A percentile compares a stretch with the other conserved stretches of the same genome.
These are phyloP conservation scores for Cordyceps javanica DNA, from an alignment of 2,329 filamentous ascomycete species.

Conservation along the genomic window DNA sequence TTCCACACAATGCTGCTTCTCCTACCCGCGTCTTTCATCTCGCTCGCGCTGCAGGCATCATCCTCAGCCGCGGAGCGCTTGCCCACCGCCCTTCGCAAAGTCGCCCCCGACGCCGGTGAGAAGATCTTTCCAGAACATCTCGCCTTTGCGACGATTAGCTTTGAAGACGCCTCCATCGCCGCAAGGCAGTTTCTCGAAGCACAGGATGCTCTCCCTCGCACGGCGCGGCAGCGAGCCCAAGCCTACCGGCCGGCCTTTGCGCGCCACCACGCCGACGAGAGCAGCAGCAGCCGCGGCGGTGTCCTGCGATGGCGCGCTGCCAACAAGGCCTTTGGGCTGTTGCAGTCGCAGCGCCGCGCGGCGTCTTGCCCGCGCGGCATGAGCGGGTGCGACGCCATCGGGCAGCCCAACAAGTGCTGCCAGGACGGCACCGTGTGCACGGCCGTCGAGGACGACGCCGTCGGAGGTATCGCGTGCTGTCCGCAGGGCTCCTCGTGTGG, in stretches of 20 bases:
- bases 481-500: constrained; percentile 58
- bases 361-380: constrained; percentile 62
- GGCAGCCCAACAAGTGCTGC: constrained; percentile 68
- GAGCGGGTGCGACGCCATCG: constrained; percentile 56
- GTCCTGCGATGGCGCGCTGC: constrained; percentile 37
- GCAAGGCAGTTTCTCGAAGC: constrained; percentile 24
- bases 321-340: constrained; percentile 38
- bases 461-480: constrained; percentile 71
- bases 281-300: constrained; percentile 15
- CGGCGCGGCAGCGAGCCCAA: constrained; percentile 16
- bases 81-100: constrained; percentile 64
- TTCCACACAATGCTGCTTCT: constrained; percentile 29
- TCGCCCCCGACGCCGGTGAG: constrained; percentile 62
- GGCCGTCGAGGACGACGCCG: constrained; percentile 51
- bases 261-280: constrained; percentile 33
- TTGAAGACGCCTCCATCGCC: constrained; percentile 25
- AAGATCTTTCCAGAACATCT: constrained; percentile 69
- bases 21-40: constrained; percentile 39
- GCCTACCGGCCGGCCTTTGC: constrained; percentile 46
- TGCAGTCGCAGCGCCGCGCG: constrained; percentile 48
- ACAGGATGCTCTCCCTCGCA: constrained; percentile 18
- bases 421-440: constrained; percentile 60
- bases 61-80: constrained; percentile 29
- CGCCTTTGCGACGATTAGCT: constrained; percentile 34
- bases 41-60: constrained; percentile 34